Conservation (phyloP, 768 basidiomycete genomes). For the Tephrocybe sp. region DNA sequence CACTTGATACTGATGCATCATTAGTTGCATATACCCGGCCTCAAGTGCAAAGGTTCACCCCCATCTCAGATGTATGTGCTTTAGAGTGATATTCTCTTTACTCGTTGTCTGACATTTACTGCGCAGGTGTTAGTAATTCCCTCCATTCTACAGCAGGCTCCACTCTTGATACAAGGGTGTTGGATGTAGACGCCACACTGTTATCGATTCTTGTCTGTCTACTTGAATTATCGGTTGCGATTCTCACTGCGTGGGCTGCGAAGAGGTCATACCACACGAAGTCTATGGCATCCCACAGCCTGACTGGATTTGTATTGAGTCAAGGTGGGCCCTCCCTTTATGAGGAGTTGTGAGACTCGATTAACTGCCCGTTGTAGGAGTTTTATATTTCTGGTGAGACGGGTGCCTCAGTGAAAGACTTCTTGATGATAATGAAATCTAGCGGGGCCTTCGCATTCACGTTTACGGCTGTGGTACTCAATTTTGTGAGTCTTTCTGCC, state of each 20-base stretch:
- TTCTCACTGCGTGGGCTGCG: slow-evolving; percentile 12
- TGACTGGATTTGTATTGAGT: slow-evolving; percentile 10
- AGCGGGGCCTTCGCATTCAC: slow-evolving; percentile 3
- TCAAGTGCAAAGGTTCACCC: slow-evolving; percentile 14
- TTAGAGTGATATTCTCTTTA: not conserved
- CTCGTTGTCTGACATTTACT: not conserved
- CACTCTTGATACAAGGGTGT: too few species aligned
- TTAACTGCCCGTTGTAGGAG: slow-evolving; percentile 4
- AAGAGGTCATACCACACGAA: not conserved
- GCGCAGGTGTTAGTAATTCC: too few species aligned
- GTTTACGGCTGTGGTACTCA: slow-evolving; percentile 1
- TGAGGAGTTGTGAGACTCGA: not conserved
- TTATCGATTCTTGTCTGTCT: slow-evolving; percentile 13
- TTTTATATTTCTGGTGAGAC: slow-evolving; percentile 15
- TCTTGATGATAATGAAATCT: not conserved
- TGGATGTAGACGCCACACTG: slow-evolving; percentile 12
- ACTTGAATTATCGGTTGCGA: slow-evolving; percentile 12
- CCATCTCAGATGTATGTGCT: slow-evolving; percentile 10
- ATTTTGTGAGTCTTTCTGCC: not conserved
- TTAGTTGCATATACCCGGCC: slow-evolving; percentile 16
- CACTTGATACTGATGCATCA: not conserved
- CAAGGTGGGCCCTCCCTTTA: slow-evolving; percentile 10
- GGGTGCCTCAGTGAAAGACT: not conserved
- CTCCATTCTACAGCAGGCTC: too few species aligned
- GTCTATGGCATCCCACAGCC: not conserved